phyloP scores from a whole-genome alignment of 352 stramenopile species.

The Phytophthora palmivora region DNA sequence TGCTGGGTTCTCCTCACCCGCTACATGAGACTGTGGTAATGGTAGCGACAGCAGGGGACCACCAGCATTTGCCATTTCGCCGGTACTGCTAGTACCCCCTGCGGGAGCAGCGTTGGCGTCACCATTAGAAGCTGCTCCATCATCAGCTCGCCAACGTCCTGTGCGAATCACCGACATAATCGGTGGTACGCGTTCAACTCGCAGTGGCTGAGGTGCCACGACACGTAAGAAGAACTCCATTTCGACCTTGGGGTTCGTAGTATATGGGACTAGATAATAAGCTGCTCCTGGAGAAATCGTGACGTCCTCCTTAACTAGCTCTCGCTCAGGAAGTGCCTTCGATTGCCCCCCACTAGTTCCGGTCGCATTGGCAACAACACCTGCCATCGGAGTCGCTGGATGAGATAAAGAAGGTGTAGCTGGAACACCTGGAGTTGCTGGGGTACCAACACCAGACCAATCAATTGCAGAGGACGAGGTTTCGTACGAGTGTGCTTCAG shows the following conservation, averaged over 20 bases:
- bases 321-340: conserved; percentile 73
- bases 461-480: conserved; percentile 24
- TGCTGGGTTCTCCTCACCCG: conserved; percentile 59
- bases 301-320: conserved; percentile 81
- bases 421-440: too few species aligned
- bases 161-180: conserved; percentile 68
- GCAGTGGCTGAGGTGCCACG: conserved; percentile 76
- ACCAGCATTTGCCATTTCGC: conserved; percentile 71
- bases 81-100: conserved; percentile 37
- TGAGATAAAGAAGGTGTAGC: conserved; percentile 22
- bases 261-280: conserved; percentile 90
- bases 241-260: conserved; percentile 80
- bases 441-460: conserved; percentile 25
- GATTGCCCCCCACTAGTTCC: conserved; percentile 5
- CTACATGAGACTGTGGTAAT: conserved; percentile 44
- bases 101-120: conserved; percentile 46
- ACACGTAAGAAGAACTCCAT: conserved; percentile 92
- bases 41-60: conserved; percentile 60
- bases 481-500: conserved; percentile 73
- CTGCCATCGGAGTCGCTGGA: conserved; percentile 28
- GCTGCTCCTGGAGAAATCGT: conserved; percentile 68
- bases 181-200: conserved; percentile 75
- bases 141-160: conserved; percentile 71
- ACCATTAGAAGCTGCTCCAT: conserved; percentile 31
- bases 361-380: conserved; percentile 2